Conservation (phyloP, 2,329 filamentous ascomycete species). For the Clonostachys rhizophaga region DNA sequence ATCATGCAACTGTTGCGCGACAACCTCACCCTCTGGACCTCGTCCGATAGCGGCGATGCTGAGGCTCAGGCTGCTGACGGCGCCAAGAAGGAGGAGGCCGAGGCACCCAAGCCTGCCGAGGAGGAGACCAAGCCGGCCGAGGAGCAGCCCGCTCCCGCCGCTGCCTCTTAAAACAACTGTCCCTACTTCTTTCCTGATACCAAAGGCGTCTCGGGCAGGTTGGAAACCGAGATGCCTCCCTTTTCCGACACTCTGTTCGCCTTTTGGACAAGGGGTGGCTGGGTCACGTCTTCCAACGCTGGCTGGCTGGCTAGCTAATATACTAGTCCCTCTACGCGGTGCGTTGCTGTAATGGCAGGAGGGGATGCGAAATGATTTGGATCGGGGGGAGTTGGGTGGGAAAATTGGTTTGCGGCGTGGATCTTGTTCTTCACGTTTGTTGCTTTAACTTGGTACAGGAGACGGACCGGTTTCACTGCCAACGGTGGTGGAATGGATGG, state of each 20-base stretch:
- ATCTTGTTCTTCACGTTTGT: conserved; percentile 1
- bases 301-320: conserved; percentile 5
- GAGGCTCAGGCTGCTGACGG: conserved; percentile 56
- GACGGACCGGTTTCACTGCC: no score
- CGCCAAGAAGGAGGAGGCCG: conserved; percentile 55
- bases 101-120: conserved; percentile 30
- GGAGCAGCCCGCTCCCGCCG: conserved; percentile 33
- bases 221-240: conserved; percentile 24
- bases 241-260: conserved; percentile 14
- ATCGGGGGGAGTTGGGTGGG: no score
- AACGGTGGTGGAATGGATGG: no score
- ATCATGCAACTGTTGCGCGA: conserved; percentile 99
- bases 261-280: conserved; percentile 11
- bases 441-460: not conserved
- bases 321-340: conserved; percentile 6
- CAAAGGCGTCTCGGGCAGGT: conserved; percentile 27
- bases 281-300: conserved; percentile 11
- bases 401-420: not conserved
- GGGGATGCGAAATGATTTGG: not conserved
- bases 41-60: conserved; percentile 79
- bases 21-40: conserved; percentile 98
- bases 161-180: conserved; percentile 45
- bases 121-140: conserved; percentile 36
- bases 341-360: conserved; percentile 4
- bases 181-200: conserved; percentile 23